These are phyloP conservation scores for Kwoniella sp. DNA, from an alignment of 768 basidiomycete species.

Conservation along the genomic window DNA sequence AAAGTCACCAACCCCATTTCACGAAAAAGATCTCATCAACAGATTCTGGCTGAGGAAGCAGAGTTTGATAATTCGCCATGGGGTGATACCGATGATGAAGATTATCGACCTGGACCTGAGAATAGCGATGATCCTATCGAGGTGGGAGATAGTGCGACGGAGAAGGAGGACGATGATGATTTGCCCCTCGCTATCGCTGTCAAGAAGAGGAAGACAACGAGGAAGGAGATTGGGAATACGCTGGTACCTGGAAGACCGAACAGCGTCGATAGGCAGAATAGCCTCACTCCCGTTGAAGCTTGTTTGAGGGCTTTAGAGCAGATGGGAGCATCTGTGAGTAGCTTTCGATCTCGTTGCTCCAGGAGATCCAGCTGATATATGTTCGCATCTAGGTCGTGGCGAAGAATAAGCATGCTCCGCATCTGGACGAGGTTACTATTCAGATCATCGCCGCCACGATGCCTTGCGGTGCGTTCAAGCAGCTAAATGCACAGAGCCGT, in stretches of 20 bases:
- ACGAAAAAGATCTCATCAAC: slow-evolving; percentile 34
- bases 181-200: slow-evolving; percentile 13
- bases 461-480: slow-evolving; percentile 41
- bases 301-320: slow-evolving; percentile 36
- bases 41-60: slow-evolving; percentile 34
- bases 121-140: slow-evolving; percentile 34
- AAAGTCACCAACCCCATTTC: slow-evolving; percentile 33
- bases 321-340: slow-evolving; percentile 34
- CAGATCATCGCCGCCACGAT: slow-evolving; percentile 48
- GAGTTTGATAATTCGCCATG: slow-evolving; percentile 47
- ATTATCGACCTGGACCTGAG: slow-evolving; percentile 23
- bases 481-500: background rate
- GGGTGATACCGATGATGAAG: slow-evolving; percentile 47
- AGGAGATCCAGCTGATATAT: slow-evolving; percentile 3
- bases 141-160: slow-evolving; percentile 22
- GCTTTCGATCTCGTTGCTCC: background rate
- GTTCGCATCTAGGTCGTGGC: slow-evolving; percentile 19
- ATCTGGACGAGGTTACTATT: slow-evolving; percentile 38
- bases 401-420: slow-evolving; percentile 33
- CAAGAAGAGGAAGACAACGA: slow-evolving; percentile 30
- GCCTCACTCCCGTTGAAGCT: slow-evolving; percentile 29
- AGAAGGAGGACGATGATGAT: slow-evolving; percentile 34
- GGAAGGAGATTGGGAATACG: slow-evolving; percentile 6
- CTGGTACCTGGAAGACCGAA: background rate
- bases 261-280: slow-evolving; percentile 19